These are phyloP conservation scores for Claviceps arundinis DNA, from an alignment of 2,329 filamentous ascomycete species.

Conservation along the genomic window DNA sequence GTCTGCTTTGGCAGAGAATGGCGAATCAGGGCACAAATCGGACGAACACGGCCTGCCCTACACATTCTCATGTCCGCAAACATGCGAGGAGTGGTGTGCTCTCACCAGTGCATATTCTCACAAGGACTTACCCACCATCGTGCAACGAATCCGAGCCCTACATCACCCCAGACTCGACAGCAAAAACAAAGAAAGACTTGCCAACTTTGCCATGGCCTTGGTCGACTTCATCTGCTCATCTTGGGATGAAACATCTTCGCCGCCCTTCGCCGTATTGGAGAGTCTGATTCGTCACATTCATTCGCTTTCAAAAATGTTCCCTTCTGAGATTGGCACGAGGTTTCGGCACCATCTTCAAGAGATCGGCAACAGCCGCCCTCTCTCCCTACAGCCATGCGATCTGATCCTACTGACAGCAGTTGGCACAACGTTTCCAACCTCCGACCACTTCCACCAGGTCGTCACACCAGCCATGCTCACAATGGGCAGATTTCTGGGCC, in stretches of 20 bases:
- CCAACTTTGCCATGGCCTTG: conserved; percentile 51
- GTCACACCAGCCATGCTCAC: conserved; percentile 79
- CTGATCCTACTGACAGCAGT: conserved; percentile 74
- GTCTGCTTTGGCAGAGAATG: conserved; percentile 28
- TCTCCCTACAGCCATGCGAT: conserved; percentile 52
- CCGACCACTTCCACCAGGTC: conserved; percentile 93
- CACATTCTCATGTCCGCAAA: conserved; percentile 75
- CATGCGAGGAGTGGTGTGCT: conserved; percentile 59
- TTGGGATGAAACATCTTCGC: conserved; percentile 27
- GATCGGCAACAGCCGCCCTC: conserved; percentile 34
- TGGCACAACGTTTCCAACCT: conserved; percentile 78
- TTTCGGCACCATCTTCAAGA: conserved; percentile 62
- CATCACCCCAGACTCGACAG: conserved; percentile 78
- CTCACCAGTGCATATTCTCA: conserved; percentile 48
- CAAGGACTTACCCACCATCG: conserved; percentile 58
- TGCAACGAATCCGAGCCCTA: conserved; percentile 84
- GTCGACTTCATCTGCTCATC: conserved; percentile 47
- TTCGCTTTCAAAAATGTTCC: conserved; percentile 77
- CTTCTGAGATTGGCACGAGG: conserved; percentile 60
- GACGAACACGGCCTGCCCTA: conserved; percentile 55
- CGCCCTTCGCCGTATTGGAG: conserved; percentile 59
- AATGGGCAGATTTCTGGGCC: conserved; percentile 72
- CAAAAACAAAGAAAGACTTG: conserved; percentile 73
- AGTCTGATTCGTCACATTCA: conserved; percentile 79
- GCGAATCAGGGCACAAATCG: conserved; percentile 20